These are phyloP conservation scores for Globisporangium sylvaticum DNA, from an alignment of 352 stramenopile species.

Conservation along the genomic window DNA sequence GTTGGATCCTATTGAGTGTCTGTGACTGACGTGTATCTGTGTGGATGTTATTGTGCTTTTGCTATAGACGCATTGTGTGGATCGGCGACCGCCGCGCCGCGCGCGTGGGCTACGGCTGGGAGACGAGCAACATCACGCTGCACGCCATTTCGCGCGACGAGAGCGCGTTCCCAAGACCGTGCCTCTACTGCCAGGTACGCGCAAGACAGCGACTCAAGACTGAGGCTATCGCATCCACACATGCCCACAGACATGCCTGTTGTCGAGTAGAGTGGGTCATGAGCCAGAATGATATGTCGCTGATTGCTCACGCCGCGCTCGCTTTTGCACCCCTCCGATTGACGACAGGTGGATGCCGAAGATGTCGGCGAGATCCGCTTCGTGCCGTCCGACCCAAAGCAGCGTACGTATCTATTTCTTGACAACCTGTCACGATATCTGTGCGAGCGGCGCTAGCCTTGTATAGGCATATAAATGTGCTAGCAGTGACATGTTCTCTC, in stretches of 20 bases:
- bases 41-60: background rate
- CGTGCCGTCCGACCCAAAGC: slow-evolving; percentile 58
- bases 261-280: no score
- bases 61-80: slow-evolving; percentile 60
- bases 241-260: no score
- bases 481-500: background rate
- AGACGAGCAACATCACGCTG: slow-evolving; percentile 62
- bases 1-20: background rate
- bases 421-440: background rate
- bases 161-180: slow-evolving; percentile 54
- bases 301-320: no score
- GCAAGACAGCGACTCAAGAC: background rate
- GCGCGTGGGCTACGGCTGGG: slow-evolving; percentile 68
- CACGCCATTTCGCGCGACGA: slow-evolving; percentile 77
- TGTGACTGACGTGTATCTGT: background rate
- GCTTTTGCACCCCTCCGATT: background rate
- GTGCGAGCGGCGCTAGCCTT: background rate
- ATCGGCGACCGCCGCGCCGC: slow-evolving; percentile 29
- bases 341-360: slow-evolving; percentile 47
- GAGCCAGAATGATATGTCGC: background rate
- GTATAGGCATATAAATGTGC: no score
- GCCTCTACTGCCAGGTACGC: slow-evolving; percentile 73
- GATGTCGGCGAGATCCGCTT: slow-evolving; percentile 74
- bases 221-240: no score
- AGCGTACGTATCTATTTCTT: slow-evolving; percentile 32